A percentile compares a stretch with the other conserved stretches of the same genome.
phyloP scores from a whole-genome alignment of 306 rosid genomes.

The Begonia fuchsioides region DNA sequence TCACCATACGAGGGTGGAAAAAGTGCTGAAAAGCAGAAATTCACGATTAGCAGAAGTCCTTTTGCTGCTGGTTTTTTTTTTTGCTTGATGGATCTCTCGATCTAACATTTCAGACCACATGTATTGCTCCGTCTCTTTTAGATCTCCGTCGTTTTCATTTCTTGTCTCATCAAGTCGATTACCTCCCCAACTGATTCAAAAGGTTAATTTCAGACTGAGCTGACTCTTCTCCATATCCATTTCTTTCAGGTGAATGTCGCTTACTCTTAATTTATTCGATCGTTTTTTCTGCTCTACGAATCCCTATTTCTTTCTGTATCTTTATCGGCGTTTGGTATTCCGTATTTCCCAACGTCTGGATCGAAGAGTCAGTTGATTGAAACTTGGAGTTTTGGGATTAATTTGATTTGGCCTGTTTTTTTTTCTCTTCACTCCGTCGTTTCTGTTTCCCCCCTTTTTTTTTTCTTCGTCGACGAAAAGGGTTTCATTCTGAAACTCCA shows the following conservation, averaged over 20 bases:
- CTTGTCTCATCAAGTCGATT: slow-evolving; percentile 18
- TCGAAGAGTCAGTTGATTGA: no score
- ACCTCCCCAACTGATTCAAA: slow-evolving; percentile 22
- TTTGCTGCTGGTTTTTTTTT: slow-evolving; percentile 15
- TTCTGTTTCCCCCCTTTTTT: no score
- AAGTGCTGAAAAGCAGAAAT: not conserved
- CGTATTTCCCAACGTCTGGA: no score
- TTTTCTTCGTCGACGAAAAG: no score
- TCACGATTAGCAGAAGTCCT: slow-evolving; percentile 10
- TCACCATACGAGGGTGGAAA: slow-evolving; percentile 1
- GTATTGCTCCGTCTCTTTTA: slow-evolving; percentile 40
- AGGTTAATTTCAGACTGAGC: slow-evolving; percentile 9
- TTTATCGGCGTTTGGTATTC: no score
- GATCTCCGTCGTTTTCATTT: slow-evolving; percentile 43
- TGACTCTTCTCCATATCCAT: slow-evolving; percentile 13
- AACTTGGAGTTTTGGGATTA: no score
- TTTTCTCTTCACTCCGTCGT: no score
- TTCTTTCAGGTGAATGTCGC: not conserved
- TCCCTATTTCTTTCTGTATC: no score
- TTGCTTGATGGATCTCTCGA: slow-evolving; percentile 62
- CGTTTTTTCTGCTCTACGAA: no score
- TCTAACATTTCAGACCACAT: slow-evolving; percentile 44
- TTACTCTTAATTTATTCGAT: not conserved
- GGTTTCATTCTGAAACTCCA: no score
- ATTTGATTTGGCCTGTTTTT: no score